Evolutionary conservation across 371 early-diverging fungal genomes (phyloP).

Genomic region (Actinomortierella wolfii): DNA sequence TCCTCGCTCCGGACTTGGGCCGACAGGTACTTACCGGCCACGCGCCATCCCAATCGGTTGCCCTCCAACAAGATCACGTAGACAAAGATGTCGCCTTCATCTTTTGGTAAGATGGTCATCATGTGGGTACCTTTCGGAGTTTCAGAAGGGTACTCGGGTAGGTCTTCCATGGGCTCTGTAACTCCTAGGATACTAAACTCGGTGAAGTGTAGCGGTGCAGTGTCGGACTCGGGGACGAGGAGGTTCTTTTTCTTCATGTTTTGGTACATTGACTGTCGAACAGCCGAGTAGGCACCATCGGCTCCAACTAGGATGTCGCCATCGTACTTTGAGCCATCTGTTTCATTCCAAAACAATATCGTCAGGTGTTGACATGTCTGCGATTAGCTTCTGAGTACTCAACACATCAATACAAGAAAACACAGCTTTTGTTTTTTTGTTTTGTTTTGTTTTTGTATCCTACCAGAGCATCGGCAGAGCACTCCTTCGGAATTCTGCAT

Average conservation of each 20-base stretch:
- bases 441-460: not conserved
- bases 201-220: constrained; percentile 9
- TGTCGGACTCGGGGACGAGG: constrained; percentile 7
- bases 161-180: constrained; percentile 4
- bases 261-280: constrained; percentile 11
- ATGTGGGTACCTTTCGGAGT: too few relatives aligned
- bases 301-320: constrained; percentile 9
- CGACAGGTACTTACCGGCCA: too few relatives aligned
- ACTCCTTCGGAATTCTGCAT: constrained; percentile 1
- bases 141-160: not conserved
- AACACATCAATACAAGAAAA: not conserved
- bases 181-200: constrained; percentile 5
- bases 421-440: too few relatives aligned
- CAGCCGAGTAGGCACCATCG: constrained; percentile 16
- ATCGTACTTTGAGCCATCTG: not conserved
- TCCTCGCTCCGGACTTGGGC: not conserved
- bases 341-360: not conserved
- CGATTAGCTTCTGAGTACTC: not conserved
- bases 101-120: too few relatives aligned
- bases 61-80: too few relatives aligned
- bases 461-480: constrained; percentile 1
- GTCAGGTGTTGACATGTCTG: not conserved
- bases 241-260: constrained; percentile 6
- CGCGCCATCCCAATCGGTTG: too few relatives aligned
- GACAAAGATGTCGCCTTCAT: too few relatives aligned